Conservation (phyloP, 208 protist genomes). For the Acanthamoeba divionensis region DNA sequence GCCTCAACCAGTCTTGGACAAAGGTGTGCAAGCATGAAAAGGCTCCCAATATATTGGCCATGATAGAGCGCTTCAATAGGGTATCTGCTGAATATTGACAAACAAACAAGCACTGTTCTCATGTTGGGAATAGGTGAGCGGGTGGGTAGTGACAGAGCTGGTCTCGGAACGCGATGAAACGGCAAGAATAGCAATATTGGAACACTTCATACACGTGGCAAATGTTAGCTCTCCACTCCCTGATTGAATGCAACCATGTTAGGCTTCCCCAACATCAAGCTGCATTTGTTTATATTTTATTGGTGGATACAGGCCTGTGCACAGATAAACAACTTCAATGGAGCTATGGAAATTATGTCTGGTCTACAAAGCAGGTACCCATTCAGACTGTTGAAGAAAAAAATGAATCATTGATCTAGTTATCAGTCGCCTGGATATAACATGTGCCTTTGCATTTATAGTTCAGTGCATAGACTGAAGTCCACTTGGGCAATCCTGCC, state of each 20-base stretch:
- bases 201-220: background rate
- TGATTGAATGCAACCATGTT: background rate
- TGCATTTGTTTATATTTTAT: background rate
- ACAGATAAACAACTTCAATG: background rate
- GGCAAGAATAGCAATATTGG: background rate
- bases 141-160: conserved; percentile 21
- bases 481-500: background rate
- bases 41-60: conserved; percentile 1
- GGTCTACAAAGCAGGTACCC: background rate
- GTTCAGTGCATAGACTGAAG: background rate
- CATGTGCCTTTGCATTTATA: no score
- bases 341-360: background rate
- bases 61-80: conserved; percentile 36
- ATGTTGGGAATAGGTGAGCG: background rate
- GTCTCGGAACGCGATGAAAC: background rate
- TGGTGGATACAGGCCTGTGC: background rate
- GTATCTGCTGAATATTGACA: background rate
- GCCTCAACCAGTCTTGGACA: conserved; percentile 30
- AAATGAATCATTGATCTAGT: no score
- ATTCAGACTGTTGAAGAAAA: no score
- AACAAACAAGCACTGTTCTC: background rate
- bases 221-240: background rate
- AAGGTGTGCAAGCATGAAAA: background rate
- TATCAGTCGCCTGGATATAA: no score
- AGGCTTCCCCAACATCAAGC: background rate